Evolutionary conservation across 1,139 yeast genomes (phyloP), one percentile per base, ranked within the genome.

Genomic region (Sugiyamaella sp.): DNA sequence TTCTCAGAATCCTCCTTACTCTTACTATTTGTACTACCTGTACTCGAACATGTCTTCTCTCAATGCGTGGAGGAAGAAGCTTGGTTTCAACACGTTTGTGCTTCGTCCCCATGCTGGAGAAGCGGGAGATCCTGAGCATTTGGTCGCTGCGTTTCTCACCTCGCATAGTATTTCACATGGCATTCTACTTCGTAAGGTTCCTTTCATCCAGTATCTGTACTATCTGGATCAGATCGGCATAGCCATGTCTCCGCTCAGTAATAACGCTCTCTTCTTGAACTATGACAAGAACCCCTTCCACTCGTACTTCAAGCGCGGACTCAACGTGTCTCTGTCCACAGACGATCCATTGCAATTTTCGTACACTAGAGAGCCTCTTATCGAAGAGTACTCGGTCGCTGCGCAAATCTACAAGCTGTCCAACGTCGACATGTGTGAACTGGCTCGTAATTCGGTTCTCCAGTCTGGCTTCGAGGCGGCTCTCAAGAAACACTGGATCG

Each of bases 201-300:
- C 99, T 39, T 90, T 88, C 69, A 85, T 95, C 59, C 99, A 95
- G 71, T 95, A 93, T 69, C 74, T 95, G 61, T 95, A 85, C 74
- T 95, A 89, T 67, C 75, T 95, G 69, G 97, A 93, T 66, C 99
- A 93, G 71, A 84, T 95, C 66, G 98, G 97, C 25, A 80, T 95
- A 70, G 99, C 99, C n/a, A 93, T 95, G 99, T 90, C 97, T 4
- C 99, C 99, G 46, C 76, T 95, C 62, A 89, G 97, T 12, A 95
- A 95, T 74, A 95, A 95, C 71, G 99, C 99, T 0, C 78, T 95
- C 66, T 95, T 95, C 69, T 78, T 95, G 71, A 89, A 97, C 0
- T 95, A 93, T 67, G 99, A 93, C 67, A 93, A 93, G 71, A 86
- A 86, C 68, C 99, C 99, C 24, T 90, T 93, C 78, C 85, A 86